Evolutionary conservation across 75 land plant species (phyloP).

Genomic region (Cryptomeria japonica): DNA sequence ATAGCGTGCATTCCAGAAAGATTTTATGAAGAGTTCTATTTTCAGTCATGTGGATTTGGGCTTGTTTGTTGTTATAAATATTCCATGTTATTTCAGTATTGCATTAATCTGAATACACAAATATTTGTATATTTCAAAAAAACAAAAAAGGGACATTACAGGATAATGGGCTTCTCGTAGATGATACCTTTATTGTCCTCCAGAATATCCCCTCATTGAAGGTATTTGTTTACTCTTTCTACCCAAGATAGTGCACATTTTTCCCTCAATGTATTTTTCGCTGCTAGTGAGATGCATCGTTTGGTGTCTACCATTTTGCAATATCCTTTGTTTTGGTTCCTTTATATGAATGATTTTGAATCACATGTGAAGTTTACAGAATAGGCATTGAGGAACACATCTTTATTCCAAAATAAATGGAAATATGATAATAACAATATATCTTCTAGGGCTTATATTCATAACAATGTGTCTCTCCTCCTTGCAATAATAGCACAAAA

Average conservation of each 20-base stretch:
- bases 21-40: too few relatives aligned
- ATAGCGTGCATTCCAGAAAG: too few relatives aligned
- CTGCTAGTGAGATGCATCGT: neutral
- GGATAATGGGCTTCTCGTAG: neutral
- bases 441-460: neutral
- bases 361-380: neutral
- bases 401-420: neutral
- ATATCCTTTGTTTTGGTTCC: neutral
- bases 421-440: neutral
- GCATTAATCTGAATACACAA: too few relatives aligned
- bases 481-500: too few relatives aligned
- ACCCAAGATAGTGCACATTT: neutral
- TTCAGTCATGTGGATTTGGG: too few relatives aligned
- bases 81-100: too few relatives aligned
- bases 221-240: neutral
- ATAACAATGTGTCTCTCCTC: too few relatives aligned
- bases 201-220: neutral
- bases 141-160: too few relatives aligned
- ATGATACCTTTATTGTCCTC: neutral
- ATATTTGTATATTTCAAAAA: too few relatives aligned
- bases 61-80: too few relatives aligned
- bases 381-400: neutral
- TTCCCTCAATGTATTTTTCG: neutral
- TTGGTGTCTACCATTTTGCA: neutral
- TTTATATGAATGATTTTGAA: neutral